Conservation (phyloP, 2,329 filamentous ascomycete species). For the Phyllosticta citrichinensis region DNA sequence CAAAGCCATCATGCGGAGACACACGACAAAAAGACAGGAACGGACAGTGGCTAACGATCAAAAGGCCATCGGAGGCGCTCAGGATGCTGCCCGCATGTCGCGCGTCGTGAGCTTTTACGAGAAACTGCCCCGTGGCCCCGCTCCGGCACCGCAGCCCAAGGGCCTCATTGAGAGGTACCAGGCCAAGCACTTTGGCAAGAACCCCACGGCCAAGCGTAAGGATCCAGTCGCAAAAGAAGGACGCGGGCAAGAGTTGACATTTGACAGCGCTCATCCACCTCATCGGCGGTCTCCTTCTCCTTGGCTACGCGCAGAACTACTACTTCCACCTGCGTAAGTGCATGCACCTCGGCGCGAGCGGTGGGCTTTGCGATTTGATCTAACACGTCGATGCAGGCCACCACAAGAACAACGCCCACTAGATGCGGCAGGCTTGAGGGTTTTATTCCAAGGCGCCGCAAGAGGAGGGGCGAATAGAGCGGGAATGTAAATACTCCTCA, state of each 20-base stretch:
- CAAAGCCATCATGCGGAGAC: not conserved
- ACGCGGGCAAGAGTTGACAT: constrained; percentile 12
- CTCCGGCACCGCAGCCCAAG: constrained; percentile 70
- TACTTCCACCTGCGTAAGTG: constrained; percentile 98
- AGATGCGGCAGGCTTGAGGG: constrained; percentile 27
- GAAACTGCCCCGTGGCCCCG: constrained; percentile 87
- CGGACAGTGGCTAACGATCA: constrained; percentile 16
- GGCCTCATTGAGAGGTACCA: constrained; percentile 86
- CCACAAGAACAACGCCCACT: constrained; percentile 99
- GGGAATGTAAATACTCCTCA: constrained; percentile 9
- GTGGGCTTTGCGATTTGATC: constrained; percentile 9
- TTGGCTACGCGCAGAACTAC: constrained; percentile 97
- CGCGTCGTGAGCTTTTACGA: constrained; percentile 98
- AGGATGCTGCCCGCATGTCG: constrained; percentile 95
- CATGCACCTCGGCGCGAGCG: constrained; percentile 3
- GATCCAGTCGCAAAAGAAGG: constrained; percentile 12
- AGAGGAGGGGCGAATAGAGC: not conserved
- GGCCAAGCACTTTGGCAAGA: constrained; percentile 84
- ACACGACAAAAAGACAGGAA: constrained; percentile 12
- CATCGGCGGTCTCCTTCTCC: constrained; percentile 63
- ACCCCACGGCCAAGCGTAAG: constrained; percentile 79
- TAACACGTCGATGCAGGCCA: constrained; percentile 53
- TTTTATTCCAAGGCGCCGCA: not conserved
- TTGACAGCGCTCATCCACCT: constrained; percentile 73
- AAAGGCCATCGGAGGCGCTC: constrained; percentile 86